Base-by-base conservation (phyloP, 2,329 filamentous ascomycete genomes). In the Penicillium sp. region DNA sequence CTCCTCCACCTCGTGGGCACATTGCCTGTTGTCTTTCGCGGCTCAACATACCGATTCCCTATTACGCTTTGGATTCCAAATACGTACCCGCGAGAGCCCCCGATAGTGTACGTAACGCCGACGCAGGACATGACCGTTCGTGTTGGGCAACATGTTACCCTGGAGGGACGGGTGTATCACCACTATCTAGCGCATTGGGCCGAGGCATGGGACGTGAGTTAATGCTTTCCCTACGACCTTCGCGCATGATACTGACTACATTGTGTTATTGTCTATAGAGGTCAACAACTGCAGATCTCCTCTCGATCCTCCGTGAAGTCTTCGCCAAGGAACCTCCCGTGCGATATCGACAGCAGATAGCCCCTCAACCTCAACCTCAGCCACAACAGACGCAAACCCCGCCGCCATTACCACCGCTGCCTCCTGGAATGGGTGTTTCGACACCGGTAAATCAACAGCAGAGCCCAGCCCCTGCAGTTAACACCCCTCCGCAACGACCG, bases 241-340 rank as follows among this genome's bases (percentile, higher is more conserved):
- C 24, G 14, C n/a, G 23, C 19, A 28, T 16, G 31, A 5, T 10
- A 46, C 51, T 53, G 29, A 55, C 34, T 16, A 23, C 24, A 18
- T 40, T 11, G 5, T 36, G 23, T 16, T 7, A 39, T 18, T n/a
- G 36, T 54, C 31, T 48, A 46, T 67, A 83, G 91, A 93, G 91
- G 79, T 95, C 91, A 1, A 92, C 87, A 28, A 78, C 97, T 2
- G 77, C 89, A 37, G 92, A 96, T 68, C 91, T 97, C 53, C 76
- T 97, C 2, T 86, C 85, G 14, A 89, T 96, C 24, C 76, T 99
- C 3, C 84, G 89, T 62, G 91, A 94, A 50, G 81, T 97, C 19
- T 99, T 99, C 70, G 88, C 92, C 33, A 96, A 95, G 75, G 94
- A 99, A 67, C 94, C 94, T 8, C 94, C 94, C 0, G 90, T 97